phyloP scores from a whole-genome alignment of 2,329 filamentous ascomycete genomes.

The Ceratocystis ficicola region DNA sequence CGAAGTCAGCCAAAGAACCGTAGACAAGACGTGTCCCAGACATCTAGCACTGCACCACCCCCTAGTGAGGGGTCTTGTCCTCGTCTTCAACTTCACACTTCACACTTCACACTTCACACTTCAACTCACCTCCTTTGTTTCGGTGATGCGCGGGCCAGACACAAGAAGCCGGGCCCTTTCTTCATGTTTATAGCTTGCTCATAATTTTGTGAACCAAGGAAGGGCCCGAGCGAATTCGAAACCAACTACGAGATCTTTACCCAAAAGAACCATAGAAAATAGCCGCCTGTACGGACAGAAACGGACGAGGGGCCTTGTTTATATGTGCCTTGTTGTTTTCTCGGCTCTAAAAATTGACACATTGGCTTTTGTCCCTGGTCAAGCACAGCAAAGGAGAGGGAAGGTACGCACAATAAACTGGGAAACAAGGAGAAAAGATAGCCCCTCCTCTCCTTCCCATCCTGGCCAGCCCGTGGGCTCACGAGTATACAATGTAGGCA shows the following conservation, averaged over 20 bases:
- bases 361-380: conserved; percentile 1
- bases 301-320: not conserved
- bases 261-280: not conserved
- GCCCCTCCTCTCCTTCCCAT: conserved; percentile 6
- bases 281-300: not conserved
- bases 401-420: no score
- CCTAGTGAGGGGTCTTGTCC: not conserved
- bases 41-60: not conserved
- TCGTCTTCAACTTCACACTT: not conserved
- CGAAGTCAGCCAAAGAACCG: not conserved
- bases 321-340: not conserved
- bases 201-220: not conserved
- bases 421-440: not conserved
- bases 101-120: not conserved
- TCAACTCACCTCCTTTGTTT: conserved; percentile 2
- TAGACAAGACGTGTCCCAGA: not conserved
- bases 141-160: conserved; percentile 1
- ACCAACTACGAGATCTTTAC: conserved; percentile 11
- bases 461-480: not conserved
- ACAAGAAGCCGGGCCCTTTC: conserved; percentile 1
- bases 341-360: not conserved
- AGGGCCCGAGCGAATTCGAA: conserved; percentile 11
- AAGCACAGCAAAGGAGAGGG: not conserved
- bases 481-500: conserved; percentile 5
- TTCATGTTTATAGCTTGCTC: not conserved